phyloP scores from a whole-genome alignment of 805 yeast genomes.

The Zygoascus tannicola region DNA sequence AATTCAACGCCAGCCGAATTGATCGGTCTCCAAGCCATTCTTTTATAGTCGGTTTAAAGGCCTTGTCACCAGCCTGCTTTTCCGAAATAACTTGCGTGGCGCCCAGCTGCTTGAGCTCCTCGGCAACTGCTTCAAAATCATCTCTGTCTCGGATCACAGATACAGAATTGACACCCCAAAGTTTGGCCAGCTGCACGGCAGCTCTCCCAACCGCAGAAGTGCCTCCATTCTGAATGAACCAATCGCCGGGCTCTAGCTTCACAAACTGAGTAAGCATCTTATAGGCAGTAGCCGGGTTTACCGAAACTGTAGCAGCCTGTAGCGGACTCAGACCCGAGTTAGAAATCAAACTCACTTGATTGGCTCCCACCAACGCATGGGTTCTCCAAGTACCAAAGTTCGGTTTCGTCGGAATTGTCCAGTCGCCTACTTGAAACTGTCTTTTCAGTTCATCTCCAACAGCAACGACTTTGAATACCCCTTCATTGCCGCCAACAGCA shows the following conservation, averaged over 20 bases:
- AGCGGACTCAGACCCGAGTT: constrained; percentile 30
- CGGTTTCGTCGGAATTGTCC: constrained; percentile 72
- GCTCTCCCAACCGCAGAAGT: constrained; percentile 90
- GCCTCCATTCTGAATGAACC: constrained; percentile 95
- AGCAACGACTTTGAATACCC: constrained; percentile 74
- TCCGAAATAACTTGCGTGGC: constrained; percentile 90
- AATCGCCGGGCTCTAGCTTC: constrained; percentile 55
- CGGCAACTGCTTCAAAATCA: constrained; percentile 52
- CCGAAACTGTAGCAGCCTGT: constrained; percentile 77
- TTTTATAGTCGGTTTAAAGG: constrained; percentile 48
- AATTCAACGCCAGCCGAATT: constrained; percentile 75
- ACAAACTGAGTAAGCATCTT: constrained; percentile 71
- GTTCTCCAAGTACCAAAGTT: constrained; percentile 94
- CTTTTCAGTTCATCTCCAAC: constrained; percentile 43
- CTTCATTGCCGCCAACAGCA: constrained; percentile 92
- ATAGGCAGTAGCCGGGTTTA: constrained; percentile 88
- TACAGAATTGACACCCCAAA: constrained; percentile 72
- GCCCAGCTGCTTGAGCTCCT: constrained; percentile 54
- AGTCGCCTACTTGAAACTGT: constrained; percentile 58
- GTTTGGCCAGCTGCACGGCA: constrained; percentile 78
- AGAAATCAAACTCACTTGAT: constrained; percentile 50
- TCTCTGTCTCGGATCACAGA: constrained; percentile 77
- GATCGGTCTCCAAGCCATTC: constrained; percentile 34
- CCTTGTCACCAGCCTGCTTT: constrained; percentile 63
- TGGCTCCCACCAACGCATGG: constrained; percentile 44